Evolutionary conservation across 768 basidiomycete species (phyloP).

Genomic region (Podaxis mareebaensis): DNA sequence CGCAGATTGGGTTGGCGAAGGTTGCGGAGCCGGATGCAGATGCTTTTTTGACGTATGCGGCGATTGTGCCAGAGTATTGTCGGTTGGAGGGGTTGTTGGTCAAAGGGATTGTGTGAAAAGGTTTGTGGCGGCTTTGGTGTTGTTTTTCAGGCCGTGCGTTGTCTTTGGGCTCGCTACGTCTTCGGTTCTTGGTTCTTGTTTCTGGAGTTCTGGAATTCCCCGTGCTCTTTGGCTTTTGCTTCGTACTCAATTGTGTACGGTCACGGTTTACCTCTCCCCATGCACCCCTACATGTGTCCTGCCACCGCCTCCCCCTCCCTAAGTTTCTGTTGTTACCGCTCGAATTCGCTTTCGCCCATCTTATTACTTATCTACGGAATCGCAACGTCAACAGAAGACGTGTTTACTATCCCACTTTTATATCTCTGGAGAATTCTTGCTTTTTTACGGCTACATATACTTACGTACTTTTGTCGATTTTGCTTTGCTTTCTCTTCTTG

Average conservation of each 20-base stretch:
- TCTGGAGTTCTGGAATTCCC: no score
- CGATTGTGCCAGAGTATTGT: constrained; percentile 83
- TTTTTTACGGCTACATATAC: not conserved
- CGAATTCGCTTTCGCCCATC: not conserved
- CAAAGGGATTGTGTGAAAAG: constrained; percentile 52
- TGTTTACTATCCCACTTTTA: not conserved
- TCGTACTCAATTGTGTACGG: no score
- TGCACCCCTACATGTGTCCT: no score
- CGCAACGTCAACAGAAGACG: not conserved
- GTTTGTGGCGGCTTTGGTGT: not conserved
- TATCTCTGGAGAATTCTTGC: not conserved
- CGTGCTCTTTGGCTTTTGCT: no score
- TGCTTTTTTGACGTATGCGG: constrained; percentile 83
- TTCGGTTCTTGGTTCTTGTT: no score
- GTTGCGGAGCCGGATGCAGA: constrained; percentile 84
- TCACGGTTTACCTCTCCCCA: no score
- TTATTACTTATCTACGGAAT: not conserved
- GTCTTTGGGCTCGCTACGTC: not conserved
- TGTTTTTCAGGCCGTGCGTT: not conserved
- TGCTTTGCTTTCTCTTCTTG: not conserved
- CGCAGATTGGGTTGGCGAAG: constrained; percentile 75
- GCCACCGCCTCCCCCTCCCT: no score
- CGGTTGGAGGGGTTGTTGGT: constrained; percentile 78
- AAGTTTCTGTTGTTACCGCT: no score
- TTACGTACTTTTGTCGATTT: not conserved